Evolutionary conservation across 1,284 basidiomycete species (phyloP), one percentile per base, ranked within the genome.

Genomic region (Erythrobasidium hasegawianum): DNA sequence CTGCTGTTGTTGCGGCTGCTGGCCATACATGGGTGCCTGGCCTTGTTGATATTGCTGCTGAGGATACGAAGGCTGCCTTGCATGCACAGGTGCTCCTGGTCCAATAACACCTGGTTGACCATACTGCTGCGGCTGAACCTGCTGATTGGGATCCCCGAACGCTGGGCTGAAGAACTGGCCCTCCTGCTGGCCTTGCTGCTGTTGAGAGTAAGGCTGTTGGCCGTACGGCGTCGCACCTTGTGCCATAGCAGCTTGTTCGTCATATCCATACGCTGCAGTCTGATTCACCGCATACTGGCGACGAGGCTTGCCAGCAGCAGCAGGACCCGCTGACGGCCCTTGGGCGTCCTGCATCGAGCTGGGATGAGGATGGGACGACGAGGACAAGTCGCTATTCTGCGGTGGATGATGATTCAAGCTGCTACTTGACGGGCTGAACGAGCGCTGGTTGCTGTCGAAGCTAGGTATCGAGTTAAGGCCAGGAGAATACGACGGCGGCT

Each of bases 281-380:
- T 93, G 89, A 11, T 88, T 89, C 5, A 88, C 85, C 55, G 92
- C 91, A 78, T 95, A 95, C 77, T 93, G 90, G 57, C 91, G 86
- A 72, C 59, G 49, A 20, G 40, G 52, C 33, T 33, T 33, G 33
- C 33, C 33, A 4, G 33, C 33, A 11, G 5, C 33, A 33, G 33
- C n/a, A n/a, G n/a, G n/a, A n/a, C n/a, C 5, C 33, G 33, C 33
- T 33, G 33, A 33, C 33, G 33, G 33, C 4, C 33, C 33, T 33
- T 33, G 33, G 33, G 33, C 33, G 50, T 18, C 45, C 38, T 50
- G 58, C 58, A 18, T n/a, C 54, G 39, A 20, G 24, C 26, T 45
- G 53, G 61, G 24, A 47, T 8, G 4, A 5, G 53, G 38, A 24
- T 52, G 61, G 29, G 52, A 56, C n/a, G 61, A 64, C 26, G 61